Conservation (phyloP, 768 basidiomycete genomes). For the Tricholoma bakamatsutake region DNA sequence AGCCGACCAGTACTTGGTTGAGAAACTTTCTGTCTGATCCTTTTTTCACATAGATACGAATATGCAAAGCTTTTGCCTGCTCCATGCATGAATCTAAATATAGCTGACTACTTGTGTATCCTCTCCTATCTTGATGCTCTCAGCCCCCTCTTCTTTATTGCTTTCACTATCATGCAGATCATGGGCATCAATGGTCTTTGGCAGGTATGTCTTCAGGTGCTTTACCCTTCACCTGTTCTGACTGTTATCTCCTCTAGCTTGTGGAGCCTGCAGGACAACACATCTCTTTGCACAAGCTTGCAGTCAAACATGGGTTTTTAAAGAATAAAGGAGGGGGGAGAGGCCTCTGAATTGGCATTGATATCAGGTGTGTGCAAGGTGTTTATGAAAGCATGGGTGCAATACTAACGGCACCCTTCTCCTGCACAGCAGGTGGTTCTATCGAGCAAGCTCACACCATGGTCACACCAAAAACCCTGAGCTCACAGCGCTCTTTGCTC, state of each 20-base stretch:
- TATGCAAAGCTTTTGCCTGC: neutral
- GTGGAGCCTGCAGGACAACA: neutral
- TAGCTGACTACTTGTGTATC: neutral
- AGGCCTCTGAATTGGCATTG: slow-evolving; percentile 7
- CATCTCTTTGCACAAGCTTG: neutral
- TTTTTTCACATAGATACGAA: neutral
- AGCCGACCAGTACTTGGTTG: neutral
- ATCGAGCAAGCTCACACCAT: slow-evolving; percentile 3
- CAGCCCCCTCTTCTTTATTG: neutral
- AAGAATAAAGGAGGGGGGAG: slow-evolving; percentile 1
- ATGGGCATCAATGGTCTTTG: neutral
- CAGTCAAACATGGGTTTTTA: slow-evolving; percentile 9
- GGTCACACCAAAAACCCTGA: slow-evolving; percentile 13
- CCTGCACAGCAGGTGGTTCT: slow-evolving; percentile 8
- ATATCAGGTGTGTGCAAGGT: slow-evolving; percentile 4
- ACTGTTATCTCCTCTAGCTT: neutral
- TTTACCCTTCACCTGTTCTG: neutral
- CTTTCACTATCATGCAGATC: neutral
- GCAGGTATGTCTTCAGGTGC: neutral
- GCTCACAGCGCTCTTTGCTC: slow-evolving; percentile 6
- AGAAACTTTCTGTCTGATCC: neutral
- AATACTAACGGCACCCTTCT: neutral
- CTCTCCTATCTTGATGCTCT: neutral
- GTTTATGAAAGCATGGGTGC: no score
- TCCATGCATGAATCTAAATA: neutral